Conservation (phyloP, 306 rosid species). For the Phaseolus lunatus region DNA sequence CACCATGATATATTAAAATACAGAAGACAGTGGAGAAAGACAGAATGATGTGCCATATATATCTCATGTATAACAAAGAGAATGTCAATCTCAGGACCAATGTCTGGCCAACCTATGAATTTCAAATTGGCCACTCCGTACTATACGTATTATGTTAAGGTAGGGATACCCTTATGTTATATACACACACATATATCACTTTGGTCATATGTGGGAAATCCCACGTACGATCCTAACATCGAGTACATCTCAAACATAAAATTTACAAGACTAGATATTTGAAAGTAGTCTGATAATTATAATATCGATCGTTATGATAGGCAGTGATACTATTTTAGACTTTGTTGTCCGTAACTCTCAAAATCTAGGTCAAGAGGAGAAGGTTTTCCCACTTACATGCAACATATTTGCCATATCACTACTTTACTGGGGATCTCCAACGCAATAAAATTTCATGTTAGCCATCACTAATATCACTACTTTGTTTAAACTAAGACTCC, state of each 20-base stretch:
- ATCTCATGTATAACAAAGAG: slow-evolving; percentile 6
- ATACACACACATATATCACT: no score
- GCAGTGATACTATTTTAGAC: background rate
- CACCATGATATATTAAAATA: slow-evolving; percentile 31
- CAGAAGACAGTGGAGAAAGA: slow-evolving; percentile 3
- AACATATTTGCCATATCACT: background rate
- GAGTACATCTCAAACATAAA: background rate
- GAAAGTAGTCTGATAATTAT: background rate
- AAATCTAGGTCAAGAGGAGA: background rate
- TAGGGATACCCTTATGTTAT: background rate
- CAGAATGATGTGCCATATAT: background rate
- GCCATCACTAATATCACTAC: no score
- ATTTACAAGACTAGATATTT: background rate
- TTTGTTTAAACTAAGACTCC: background rate
- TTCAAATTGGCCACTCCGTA: slow-evolving; percentile 25
- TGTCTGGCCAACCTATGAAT: slow-evolving; percentile 27
- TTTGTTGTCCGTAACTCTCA: background rate
- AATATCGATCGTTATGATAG: background rate
- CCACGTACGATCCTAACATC: background rate
- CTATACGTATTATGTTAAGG: slow-evolving; percentile 7
- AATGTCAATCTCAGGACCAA: slow-evolving; percentile 20
- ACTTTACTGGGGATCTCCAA: background rate
- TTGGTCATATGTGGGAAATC: background rate
- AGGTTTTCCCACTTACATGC: background rate
- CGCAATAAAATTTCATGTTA: no score